Percentiles rank a stretch among this genome's conserved stretches.
Evolutionary conservation across 2,329 filamentous ascomycete species (phyloP).

Genomic region (Alternaria sp.): DNA sequence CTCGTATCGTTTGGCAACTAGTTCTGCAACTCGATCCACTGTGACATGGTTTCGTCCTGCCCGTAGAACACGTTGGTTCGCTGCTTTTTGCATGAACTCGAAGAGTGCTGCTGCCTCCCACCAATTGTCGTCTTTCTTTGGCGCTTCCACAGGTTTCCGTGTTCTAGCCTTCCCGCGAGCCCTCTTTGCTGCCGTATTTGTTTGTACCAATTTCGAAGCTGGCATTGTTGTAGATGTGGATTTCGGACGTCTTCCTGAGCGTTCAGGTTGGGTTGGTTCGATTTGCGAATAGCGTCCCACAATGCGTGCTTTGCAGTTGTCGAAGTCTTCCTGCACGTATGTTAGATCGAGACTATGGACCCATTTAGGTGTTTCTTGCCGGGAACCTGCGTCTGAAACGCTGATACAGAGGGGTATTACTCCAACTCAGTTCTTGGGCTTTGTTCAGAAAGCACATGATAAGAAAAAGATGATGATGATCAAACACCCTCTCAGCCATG

Average conservation of each 20-base stretch:
- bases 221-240: conserved; percentile 18
- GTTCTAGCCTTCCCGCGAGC: conserved; percentile 16
- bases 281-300: conserved; percentile 39
- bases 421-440: conserved; percentile 57
- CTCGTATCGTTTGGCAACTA: conserved; percentile 49
- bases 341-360: conserved; percentile 16
- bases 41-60: conserved; percentile 45
- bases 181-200: conserved; percentile 13
- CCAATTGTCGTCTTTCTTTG: conserved; percentile 53
- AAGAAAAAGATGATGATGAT: conserved; percentile 55
- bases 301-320: conserved; percentile 41
- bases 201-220: conserved; percentile 7
- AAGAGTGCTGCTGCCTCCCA: conserved; percentile 51
- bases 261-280: conserved; percentile 25
- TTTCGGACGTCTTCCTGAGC: conserved; percentile 17
- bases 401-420: conserved; percentile 54
- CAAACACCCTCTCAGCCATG: conserved; percentile 42
- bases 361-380: conserved; percentile 24
- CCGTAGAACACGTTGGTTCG: conserved; percentile 44
- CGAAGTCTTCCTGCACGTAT: conserved; percentile 39
- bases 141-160: conserved; percentile 26
- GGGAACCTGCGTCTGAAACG: conserved; percentile 53
- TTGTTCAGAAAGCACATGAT: conserved; percentile 56
- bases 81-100: conserved; percentile 52
- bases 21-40: conserved; percentile 43